A percentile compares a stretch with the other conserved stretches of the same genome.
Evolutionary conservation across 768 basidiomycete species (phyloP).

Genomic region (Lactarius trivialis): DNA sequence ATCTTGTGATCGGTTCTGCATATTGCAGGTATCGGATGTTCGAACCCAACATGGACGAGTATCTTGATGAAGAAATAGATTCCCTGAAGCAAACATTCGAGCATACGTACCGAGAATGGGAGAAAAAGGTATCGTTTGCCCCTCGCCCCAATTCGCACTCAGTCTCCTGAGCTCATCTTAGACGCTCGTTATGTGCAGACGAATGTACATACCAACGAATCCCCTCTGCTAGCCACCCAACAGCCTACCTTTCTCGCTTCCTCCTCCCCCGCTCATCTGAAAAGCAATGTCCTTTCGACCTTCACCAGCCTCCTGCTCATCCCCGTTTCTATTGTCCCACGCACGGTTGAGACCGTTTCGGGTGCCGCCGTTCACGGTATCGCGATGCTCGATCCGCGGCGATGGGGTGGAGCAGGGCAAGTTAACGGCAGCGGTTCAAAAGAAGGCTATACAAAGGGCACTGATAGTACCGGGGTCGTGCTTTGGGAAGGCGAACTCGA

Average conservation of each 20-base stretch:
- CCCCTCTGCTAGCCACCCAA: background rate
- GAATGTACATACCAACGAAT: slow-evolving; percentile 9
- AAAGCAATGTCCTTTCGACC: slow-evolving; percentile 86
- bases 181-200: slow-evolving; percentile 29
- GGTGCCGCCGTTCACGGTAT: slow-evolving; percentile 79
- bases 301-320: slow-evolving; percentile 86
- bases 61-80: slow-evolving; percentile 90
- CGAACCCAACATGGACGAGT: slow-evolving; percentile 95
- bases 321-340: slow-evolving; percentile 94
- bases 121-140: slow-evolving; percentile 48
- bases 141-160: slow-evolving; percentile 30
- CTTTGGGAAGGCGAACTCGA: slow-evolving; percentile 19
- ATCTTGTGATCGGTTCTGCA: slow-evolving; percentile 2
- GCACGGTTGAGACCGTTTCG: slow-evolving; percentile 56
- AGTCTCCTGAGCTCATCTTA: slow-evolving; percentile 67
- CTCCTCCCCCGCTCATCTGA: slow-evolving; percentile 74
- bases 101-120: slow-evolving; percentile 73
- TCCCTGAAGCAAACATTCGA: slow-evolving; percentile 69
- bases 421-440: slow-evolving; percentile 13
- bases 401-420: slow-evolving; percentile 55
- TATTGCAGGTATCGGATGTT: slow-evolving; percentile 81
- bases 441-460: slow-evolving; percentile 17
- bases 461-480: slow-evolving; percentile 16
- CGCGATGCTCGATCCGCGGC: slow-evolving; percentile 83
- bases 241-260: slow-evolving; percentile 21